Conservation (phyloP, 2,329 filamentous ascomycete species). For the Tolypocladium inflatum region DNA sequence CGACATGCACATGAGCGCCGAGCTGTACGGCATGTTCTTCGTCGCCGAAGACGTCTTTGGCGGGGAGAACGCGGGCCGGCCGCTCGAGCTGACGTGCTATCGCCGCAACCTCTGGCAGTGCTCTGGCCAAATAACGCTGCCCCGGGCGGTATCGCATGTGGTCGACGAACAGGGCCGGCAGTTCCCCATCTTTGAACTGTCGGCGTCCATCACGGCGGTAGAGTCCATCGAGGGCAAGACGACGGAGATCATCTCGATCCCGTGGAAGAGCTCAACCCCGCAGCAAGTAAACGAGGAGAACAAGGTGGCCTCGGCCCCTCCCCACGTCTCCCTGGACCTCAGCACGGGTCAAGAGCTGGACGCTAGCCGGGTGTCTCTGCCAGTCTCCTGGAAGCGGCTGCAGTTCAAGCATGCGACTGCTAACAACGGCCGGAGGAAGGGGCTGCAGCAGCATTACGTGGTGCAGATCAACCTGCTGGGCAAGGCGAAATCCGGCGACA, state of each 20-base stretch:
- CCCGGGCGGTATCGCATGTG: conserved; percentile 60
- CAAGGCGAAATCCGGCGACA: conserved; percentile 58
- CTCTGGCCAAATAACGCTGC: conserved; percentile 74
- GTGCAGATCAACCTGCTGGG: conserved; percentile 78
- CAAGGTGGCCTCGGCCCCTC: conserved; percentile 41
- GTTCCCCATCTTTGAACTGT: conserved; percentile 66
- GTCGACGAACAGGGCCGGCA: conserved; percentile 67
- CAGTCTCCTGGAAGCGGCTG: conserved; percentile 85
- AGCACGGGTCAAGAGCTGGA: conserved; percentile 60
- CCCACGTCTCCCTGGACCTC: conserved; percentile 45
- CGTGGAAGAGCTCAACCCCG: conserved; percentile 75
- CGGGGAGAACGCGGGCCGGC: conserved; percentile 44
- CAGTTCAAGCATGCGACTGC: conserved; percentile 96
- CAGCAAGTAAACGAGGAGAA: conserved; percentile 35
- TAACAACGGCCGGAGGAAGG: conserved; percentile 90
- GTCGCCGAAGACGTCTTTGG: conserved; percentile 73
- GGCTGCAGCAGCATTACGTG: conserved; percentile 89
- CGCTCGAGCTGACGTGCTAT: conserved; percentile 86
- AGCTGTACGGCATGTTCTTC: conserved; percentile 84
- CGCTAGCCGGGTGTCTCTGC: conserved; percentile 67
- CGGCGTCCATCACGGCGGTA: conserved; percentile 72
- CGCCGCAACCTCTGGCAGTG: conserved; percentile 92
- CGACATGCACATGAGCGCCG: conserved; percentile 59
- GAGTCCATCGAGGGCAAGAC: conserved; percentile 88
- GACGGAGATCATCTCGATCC: conserved; percentile 92